Evolutionary conservation across 1,139 yeast genomes (phyloP).

Genomic region (Saccharomyces hybrid): DNA sequence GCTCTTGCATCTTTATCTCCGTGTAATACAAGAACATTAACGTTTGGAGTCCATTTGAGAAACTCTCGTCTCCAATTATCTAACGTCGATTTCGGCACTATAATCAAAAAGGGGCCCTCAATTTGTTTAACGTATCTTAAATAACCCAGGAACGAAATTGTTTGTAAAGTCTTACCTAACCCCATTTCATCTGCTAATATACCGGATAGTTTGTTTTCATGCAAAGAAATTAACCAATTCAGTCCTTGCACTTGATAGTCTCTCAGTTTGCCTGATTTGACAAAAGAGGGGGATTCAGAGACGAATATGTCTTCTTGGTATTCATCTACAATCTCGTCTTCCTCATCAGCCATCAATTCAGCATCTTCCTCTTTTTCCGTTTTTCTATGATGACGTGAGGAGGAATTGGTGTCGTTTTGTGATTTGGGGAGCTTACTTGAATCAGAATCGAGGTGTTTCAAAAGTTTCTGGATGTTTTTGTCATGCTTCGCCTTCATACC

Average conservation of each 20-base stretch:
- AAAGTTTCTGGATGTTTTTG: slow-evolving; percentile 44
- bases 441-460: slow-evolving; percentile 31
- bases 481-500: slow-evolving; percentile 59
- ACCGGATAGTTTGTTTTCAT: slow-evolving; percentile 81
- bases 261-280: slow-evolving; percentile 52
- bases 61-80: slow-evolving; percentile 79
- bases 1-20: slow-evolving; percentile 66
- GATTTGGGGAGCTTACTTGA: slow-evolving; percentile 10
- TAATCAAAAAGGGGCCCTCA: slow-evolving; percentile 66
- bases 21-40: slow-evolving; percentile 56
- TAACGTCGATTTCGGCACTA: slow-evolving; percentile 72
- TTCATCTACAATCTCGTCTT: slow-evolving; percentile 31
- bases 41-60: slow-evolving; percentile 73
- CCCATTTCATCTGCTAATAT: slow-evolving; percentile 99
- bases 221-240: slow-evolving; percentile 81
- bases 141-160: slow-evolving; percentile 76
- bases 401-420: slow-evolving; percentile 18
- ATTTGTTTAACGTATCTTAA: slow-evolving; percentile 52
- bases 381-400: slow-evolving; percentile 43
- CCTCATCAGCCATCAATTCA: slow-evolving; percentile 53
- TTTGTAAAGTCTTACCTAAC: slow-evolving; percentile 89
- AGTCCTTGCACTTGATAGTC: slow-evolving; percentile 91
- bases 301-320: slow-evolving; percentile 21
- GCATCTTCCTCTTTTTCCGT: slow-evolving; percentile 69
- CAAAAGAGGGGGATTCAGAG: slow-evolving; percentile 53